Percentiles rank a stretch among this genome's conserved stretches.
These are phyloP conservation scores for Neurospora sp. DNA, from an alignment of 495 filamentous ascomycete species.

Conservation along the genomic window DNA sequence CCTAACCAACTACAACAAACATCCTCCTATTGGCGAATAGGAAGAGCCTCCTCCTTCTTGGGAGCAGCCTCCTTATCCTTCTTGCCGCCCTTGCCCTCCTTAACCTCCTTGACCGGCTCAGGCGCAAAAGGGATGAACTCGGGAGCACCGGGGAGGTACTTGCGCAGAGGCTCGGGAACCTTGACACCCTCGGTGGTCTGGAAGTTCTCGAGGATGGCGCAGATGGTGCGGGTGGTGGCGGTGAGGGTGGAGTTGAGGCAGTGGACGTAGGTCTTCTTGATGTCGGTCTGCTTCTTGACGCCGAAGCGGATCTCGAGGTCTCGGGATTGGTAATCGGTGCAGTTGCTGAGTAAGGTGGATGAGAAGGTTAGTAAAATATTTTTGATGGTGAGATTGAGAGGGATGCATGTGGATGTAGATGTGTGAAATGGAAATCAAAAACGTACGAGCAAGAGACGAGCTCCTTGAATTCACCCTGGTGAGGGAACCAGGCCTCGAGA, in stretches of 20 bases:
- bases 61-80: constrained; percentile 17
- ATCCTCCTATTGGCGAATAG: constrained; percentile 10
- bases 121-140: constrained; percentile 83
- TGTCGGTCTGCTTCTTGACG: constrained; percentile 34
- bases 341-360: constrained; percentile 41
- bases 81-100: constrained; percentile 6
- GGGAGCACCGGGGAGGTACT: constrained; percentile 79
- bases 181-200: constrained; percentile 71
- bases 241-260: constrained; percentile 85
- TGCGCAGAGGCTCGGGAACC: constrained; percentile 78
- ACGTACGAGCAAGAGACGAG: constrained; percentile 72
- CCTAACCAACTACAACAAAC: neutral
- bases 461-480: constrained; percentile 83
- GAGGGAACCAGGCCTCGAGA: constrained; percentile 92
- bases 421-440: no score
- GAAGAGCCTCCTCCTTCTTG: constrained; percentile 27
- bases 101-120: constrained; percentile 11
- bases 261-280: constrained; percentile 88
- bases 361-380: no score
- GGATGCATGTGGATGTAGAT: no score
- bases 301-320: constrained; percentile 62
- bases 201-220: constrained; percentile 94
- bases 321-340: constrained; percentile 88
- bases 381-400: no score
- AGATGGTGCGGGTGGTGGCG: constrained; percentile 87